These are phyloP conservation scores for Pleurotus djamor DNA, from an alignment of 768 basidiomycete species.

Conservation along the genomic window DNA sequence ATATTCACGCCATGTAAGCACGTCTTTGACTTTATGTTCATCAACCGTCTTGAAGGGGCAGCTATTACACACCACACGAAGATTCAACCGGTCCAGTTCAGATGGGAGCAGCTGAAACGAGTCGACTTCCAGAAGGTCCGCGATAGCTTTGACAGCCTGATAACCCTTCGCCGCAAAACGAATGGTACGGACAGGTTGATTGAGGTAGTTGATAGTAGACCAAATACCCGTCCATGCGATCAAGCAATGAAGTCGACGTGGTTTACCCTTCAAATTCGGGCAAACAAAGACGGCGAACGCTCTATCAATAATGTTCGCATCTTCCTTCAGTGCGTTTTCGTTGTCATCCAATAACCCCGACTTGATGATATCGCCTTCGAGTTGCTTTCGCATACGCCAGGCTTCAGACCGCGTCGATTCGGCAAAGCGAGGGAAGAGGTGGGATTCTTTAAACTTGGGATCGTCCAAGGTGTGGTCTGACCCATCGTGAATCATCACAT, in stretches of 20 bases:
- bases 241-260: slow-evolving; percentile 1
- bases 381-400: not conserved
- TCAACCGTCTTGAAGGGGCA: slow-evolving; percentile 1
- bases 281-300: slow-evolving; percentile 4
- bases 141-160: slow-evolving; percentile 1
- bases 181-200: not conserved
- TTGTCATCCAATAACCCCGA: not conserved
- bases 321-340: not conserved
- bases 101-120: not conserved
- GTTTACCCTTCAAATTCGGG: slow-evolving; percentile 5
- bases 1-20: slow-evolving; percentile 7
- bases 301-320: not conserved
- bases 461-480: slow-evolving; percentile 1
- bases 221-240: slow-evolving; percentile 5
- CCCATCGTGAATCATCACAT: slow-evolving; percentile 1
- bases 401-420: not conserved
- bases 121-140: slow-evolving; percentile 1
- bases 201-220: slow-evolving; percentile 4
- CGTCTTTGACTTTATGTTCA: not conserved
- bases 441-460: not conserved
- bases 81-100: not conserved
- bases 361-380: not conserved
- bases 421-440: not conserved
- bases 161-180: not conserved
- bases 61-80: slow-evolving; percentile 3